A percentile compares a stretch with the other conserved stretches of the same genome.
Evolutionary conservation across 2,329 filamentous ascomycete species (phyloP).

Genomic region (Aspergillus caelatus): DNA sequence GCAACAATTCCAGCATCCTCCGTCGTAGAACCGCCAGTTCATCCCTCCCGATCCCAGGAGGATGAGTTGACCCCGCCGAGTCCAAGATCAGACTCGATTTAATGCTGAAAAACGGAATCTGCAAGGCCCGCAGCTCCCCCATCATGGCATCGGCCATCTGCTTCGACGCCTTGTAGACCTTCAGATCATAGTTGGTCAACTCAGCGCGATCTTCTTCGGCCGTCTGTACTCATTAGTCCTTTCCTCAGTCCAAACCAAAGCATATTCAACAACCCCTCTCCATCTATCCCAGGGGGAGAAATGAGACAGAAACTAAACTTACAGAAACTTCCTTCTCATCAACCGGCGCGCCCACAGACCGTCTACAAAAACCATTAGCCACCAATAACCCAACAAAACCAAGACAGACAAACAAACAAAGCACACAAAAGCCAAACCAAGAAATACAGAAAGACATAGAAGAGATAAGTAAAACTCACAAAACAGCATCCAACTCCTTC

Average conservation of each 20-base stretch:
- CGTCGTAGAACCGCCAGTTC: slow-evolving; percentile 43
- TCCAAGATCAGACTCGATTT: slow-evolving; percentile 33
- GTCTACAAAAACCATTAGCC: slow-evolving; percentile 31
- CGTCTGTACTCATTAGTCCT: slow-evolving; percentile 33
- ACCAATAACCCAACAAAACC: background rate
- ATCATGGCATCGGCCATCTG: slow-evolving; percentile 64
- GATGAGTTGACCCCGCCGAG: background rate
- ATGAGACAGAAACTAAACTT: slow-evolving; percentile 14
- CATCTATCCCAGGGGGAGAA: background rate
- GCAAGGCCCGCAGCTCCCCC: slow-evolving; percentile 58
- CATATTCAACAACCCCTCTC: background rate
- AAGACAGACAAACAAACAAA: background rate
- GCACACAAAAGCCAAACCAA: background rate
- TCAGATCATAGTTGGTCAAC: slow-evolving; percentile 61
- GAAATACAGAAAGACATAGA: background rate
- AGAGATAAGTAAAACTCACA: slow-evolving; percentile 45
- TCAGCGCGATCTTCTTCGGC: slow-evolving; percentile 56
- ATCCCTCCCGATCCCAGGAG: background rate
- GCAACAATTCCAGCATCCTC: slow-evolving; percentile 53
- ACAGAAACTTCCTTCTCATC: slow-evolving; percentile 36
- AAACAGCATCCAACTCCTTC: slow-evolving; percentile 56
- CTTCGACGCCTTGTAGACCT: slow-evolving; percentile 62
- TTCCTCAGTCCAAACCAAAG: background rate
- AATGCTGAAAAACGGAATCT: slow-evolving; percentile 64
- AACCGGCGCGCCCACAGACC: slow-evolving; percentile 49